Evolutionary conservation across 2,329 filamentous ascomycete species (phyloP), one percentile per base, ranked within the genome.

Genomic region (Leptographium lundbergii): DNA sequence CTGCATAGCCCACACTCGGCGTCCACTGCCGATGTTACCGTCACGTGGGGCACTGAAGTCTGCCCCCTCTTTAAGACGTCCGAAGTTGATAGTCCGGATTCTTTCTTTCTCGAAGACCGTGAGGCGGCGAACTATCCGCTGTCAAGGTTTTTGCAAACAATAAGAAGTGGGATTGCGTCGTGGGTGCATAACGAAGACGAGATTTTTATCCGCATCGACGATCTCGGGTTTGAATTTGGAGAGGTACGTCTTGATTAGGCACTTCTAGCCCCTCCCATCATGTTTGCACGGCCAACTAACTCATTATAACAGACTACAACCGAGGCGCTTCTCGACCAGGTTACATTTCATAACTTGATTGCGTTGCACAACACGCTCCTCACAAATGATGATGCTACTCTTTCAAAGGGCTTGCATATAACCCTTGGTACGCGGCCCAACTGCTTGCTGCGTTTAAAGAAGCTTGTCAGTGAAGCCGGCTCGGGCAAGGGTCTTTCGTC

Each of bases 171-270:
- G 62, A 70, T 81, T 17, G 66, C 69, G 22, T 70, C 73, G 47
- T 79, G 80, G 57, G 66, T 81, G 3, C 67, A 69, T 6, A 60
- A 68, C 4, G 70, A 73, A 22, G 78, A 81, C 57, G 77, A 81
- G 59, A 67, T 81, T 50, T 71, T 75, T n/a, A 72, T 80, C 48
- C 75, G 78, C 60, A 69, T 81, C 54, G 76, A 80, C 32, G 75
- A 79, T 60, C 72, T 81, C 48, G 77, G 76, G 10, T 69, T 81
- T 36, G 77, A 81, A 66, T 79, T 80, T 66, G 70, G 75, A 24
- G 77, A 81, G 70, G 76, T 77, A 69, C 63, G 74, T 62, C 1
- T 17, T n/a, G 9, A 11, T 19, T 55, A 25, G 39, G 24, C 32
- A 19, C 36, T 14, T 4, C 36, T 25, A 22, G 4, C 22, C n/a